These are phyloP conservation scores for Phaeosphaeriaceae sp. DNA, from an alignment of 2,329 filamentous ascomycete species.

Conservation along the genomic window DNA sequence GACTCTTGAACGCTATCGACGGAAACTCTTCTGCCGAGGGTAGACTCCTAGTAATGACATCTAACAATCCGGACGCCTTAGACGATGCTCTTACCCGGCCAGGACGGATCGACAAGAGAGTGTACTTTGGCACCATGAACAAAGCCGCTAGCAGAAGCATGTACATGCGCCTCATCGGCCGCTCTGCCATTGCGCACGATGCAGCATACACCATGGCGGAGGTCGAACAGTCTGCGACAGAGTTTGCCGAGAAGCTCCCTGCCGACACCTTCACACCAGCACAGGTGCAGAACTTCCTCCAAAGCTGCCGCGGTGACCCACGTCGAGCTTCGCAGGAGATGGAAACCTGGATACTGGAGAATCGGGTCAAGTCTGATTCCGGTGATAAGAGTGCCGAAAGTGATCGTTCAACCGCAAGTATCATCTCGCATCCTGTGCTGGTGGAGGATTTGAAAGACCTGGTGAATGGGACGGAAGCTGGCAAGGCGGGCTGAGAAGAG, in stretches of 20 bases:
- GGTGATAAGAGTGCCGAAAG: not conserved
- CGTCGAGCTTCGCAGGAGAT: slow-evolving; percentile 25
- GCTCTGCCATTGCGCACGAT: slow-evolving; percentile 25
- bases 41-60: slow-evolving; percentile 81
- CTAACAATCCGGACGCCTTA: slow-evolving; percentile 75
- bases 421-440: not conserved
- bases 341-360: slow-evolving; percentile 28
- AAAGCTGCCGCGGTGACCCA: slow-evolving; percentile 36
- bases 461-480: not conserved
- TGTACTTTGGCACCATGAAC: slow-evolving; percentile 63
- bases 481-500: not conserved
- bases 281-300: slow-evolving; percentile 41
- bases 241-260: slow-evolving; percentile 38
- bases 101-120: slow-evolving; percentile 79
- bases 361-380: not conserved
- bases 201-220: slow-evolving; percentile 23
- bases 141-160: slow-evolving; percentile 28
- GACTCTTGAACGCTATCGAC: slow-evolving; percentile 80
- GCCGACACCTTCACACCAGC: slow-evolving; percentile 38
- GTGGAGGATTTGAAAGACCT: not conserved
- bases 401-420: slow-evolving; percentile 4
- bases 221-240: slow-evolving; percentile 27
- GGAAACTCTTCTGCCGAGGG: slow-evolving; percentile 81
- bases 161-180: slow-evolving; percentile 41
- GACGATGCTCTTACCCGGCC: slow-evolving; percentile 77